Percentiles rank a stretch among this genome's conserved stretches.
Evolutionary conservation across 345 rosid genomes (phyloP).

Genomic region (Salix viminalis): DNA sequence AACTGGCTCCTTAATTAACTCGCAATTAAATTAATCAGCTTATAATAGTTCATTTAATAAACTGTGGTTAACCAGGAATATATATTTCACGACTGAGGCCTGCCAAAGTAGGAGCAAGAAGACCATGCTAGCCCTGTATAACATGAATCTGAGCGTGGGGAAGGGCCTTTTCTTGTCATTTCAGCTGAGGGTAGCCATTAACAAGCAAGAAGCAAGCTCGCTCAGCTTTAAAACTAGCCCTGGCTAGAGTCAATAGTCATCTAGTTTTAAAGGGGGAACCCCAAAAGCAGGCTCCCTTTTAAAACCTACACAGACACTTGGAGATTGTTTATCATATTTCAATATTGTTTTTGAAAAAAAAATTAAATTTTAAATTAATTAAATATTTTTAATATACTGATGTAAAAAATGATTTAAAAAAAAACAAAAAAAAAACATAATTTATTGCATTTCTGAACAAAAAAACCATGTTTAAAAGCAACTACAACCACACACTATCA

Average conservation of each 20-base stretch:
- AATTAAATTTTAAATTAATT: too few species aligned
- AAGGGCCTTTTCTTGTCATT: neutral
- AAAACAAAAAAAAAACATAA: too few species aligned
- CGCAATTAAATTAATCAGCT: conserved; percentile 22
- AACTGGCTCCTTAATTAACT: conserved; percentile 20
- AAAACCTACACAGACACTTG: neutral
- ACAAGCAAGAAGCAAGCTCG: neutral
- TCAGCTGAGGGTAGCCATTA: neutral
- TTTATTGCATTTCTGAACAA: too few species aligned
- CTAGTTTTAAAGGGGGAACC: too few species aligned
- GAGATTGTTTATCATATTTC: too few species aligned
- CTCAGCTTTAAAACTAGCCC: neutral
- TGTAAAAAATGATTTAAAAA: too few species aligned
- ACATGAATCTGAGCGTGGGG: neutral
- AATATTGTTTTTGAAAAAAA: too few species aligned
- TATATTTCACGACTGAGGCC: neutral
- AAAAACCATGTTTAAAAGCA: too few species aligned
- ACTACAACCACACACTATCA: too few species aligned
- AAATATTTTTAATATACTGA: too few species aligned
- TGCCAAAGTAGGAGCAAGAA: neutral
- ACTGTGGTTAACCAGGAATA: neutral
- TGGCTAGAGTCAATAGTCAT: neutral
- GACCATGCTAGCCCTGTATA: conserved; percentile 2
- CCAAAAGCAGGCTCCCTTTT: neutral
- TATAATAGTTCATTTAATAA: conserved; percentile 2